Base-by-base conservation (phyloP, 208 protist species). In the Acanthamoeba culbertsoni region DNA sequence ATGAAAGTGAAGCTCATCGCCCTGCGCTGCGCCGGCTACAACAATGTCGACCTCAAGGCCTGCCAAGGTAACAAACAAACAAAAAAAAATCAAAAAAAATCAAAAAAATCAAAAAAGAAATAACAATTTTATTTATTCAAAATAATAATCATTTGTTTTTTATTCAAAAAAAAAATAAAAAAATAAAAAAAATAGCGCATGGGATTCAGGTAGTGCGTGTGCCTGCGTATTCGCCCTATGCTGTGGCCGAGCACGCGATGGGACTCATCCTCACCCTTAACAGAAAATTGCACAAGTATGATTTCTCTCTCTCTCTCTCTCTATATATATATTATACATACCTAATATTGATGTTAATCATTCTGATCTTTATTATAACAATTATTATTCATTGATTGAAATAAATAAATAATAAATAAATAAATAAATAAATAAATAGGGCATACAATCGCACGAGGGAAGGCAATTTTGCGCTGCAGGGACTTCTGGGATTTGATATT, bases 401-500 rank as follows among this genome's bases (percentile, higher is more conserved):
- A n/a, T n/a, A n/a, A n/a, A n/a, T n/a, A n/a, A n/a, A n/a, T n/a
- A n/a, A n/a, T n/a, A n/a, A n/a, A n/a, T n/a, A n/a, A n/a, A n/a
- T n/a, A n/a, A n/a, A n/a, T n/a, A n/a, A n/a, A n/a, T n/a, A n/a
- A n/a, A n/a, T n/a, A n/a, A n/a, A 73, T 43, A 93, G 73, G 73
- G 93, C 94, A 20, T 95, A 95, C 71, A 95, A 96, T 45, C 79
- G 94, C 40, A 91, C 95, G 7, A 92, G 91, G 65, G 95, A 96
- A 46, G 94, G 86, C 51, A 97, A 97, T 42, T 98, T 98, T 43
- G 62, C 65, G 43, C 73, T 98, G 5, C 45, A 94, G 23, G 95
- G 95, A 40, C 71, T 98, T 5, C 91, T 96, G 8, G 97, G 97
- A n/a, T 97, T 97, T 48, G 96, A 98, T 48, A 95, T 97, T 14